phyloP scores from a whole-genome alignment of 768 basidiomycete species.

The Trametes meyenii region DNA sequence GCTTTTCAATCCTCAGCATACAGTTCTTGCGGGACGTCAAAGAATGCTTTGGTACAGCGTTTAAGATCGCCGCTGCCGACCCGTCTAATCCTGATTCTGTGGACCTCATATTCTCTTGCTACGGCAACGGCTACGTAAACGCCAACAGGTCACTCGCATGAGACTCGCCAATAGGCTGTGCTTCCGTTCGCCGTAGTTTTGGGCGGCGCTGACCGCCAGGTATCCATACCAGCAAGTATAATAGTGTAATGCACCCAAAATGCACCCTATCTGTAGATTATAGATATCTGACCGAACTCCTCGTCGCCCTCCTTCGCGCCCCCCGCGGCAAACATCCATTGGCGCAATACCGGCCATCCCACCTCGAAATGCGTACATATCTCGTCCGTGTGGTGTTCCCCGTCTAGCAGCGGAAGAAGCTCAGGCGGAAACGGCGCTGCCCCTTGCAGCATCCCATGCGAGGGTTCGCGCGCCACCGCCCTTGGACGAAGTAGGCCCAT shows the following conservation, averaged over 20 bases:
- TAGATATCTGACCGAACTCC: conserved; percentile 73
- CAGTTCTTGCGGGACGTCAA: conserved; percentile 88
- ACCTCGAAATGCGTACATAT: conserved; percentile 80
- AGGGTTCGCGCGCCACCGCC: conserved; percentile 54
- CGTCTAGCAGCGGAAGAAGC: conserved; percentile 69
- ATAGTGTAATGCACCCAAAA: conserved; percentile 32
- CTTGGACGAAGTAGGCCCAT: conserved; percentile 46
- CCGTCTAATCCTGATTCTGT: conserved; percentile 50
- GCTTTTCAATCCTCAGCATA: conserved; percentile 54
- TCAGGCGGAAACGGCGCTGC: conserved; percentile 55
- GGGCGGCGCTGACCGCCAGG: background rate
- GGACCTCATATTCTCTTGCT: conserved; percentile 84
- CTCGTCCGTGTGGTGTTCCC: conserved; percentile 92
- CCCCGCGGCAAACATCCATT: conserved; percentile 66
- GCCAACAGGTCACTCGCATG: conserved; percentile 77
- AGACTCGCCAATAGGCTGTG: background rate
- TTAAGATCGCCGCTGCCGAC: conserved; percentile 80
- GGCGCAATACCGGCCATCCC: conserved; percentile 80
- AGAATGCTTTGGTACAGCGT: conserved; percentile 85
- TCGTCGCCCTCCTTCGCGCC: conserved; percentile 57
- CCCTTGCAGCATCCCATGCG: conserved; percentile 32
- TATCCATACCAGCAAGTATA: conserved; percentile 12
- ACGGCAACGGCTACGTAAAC: conserved; percentile 91
- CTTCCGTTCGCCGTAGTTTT: background rate
- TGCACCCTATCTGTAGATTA: conserved; percentile 64